Percentiles rank a stretch among this genome's conserved stretches.
Conservation (phyloP, 495 filamentous ascomycete species). For the Talaromyces borbonicus region DNA sequence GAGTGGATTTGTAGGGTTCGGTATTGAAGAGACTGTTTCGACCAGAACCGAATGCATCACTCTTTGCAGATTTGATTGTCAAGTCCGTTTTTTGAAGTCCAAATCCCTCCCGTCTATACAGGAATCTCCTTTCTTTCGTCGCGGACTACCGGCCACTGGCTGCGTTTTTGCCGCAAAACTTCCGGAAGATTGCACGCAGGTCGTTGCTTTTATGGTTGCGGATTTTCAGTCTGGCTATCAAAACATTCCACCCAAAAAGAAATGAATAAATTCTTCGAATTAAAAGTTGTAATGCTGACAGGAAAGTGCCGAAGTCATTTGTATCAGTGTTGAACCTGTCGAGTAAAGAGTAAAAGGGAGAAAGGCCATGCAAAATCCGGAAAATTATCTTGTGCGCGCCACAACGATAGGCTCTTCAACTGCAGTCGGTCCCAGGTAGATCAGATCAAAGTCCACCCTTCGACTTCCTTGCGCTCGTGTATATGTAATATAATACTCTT, state of each 20-base stretch:
- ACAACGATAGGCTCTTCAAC: too few relatives aligned
- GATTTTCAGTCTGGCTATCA: background rate
- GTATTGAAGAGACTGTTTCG: conserved; percentile 56
- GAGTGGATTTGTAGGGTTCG: conserved; percentile 48
- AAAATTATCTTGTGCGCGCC: too few relatives aligned
- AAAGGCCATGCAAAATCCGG: too few relatives aligned
- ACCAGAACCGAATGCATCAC: conserved; percentile 28
- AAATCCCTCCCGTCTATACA: too few relatives aligned
- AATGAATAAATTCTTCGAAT: background rate
- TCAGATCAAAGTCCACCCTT: too few relatives aligned
- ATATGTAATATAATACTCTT: conserved; percentile 2
- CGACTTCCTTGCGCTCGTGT: too few relatives aligned
- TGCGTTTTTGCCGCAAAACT: background rate
- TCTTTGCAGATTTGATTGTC: conserved; percentile 11
- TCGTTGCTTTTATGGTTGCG: background rate
- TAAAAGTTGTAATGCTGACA: background rate
- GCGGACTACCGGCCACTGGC: background rate
- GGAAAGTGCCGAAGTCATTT: conserved; percentile 1
- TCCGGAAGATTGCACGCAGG: background rate
- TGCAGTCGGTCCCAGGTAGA: too few relatives aligned
- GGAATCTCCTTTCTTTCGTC: background rate
- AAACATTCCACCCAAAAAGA: background rate
- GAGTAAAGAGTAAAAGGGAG: too few relatives aligned
- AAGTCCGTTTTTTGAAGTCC: background rate
- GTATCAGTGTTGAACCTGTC: background rate